phyloP scores from a whole-genome alignment of 2,329 filamentous ascomycete species.

The Fusarium goolgardi region DNA sequence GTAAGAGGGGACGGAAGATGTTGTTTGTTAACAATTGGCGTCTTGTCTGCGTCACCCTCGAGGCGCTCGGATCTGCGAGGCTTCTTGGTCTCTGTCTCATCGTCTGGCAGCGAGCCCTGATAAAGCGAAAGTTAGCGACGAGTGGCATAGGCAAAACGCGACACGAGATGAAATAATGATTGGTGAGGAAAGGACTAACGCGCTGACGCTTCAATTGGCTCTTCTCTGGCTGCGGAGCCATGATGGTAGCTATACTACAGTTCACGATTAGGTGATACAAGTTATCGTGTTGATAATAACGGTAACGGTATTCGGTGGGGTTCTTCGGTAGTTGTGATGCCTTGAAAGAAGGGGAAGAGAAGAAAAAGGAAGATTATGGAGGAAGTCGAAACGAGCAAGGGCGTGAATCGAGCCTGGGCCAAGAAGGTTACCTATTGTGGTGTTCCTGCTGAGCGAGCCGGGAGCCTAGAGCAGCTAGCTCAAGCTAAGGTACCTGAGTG shows the following conservation, averaged over 20 bases:
- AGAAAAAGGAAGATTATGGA: slow-evolving; percentile 25
- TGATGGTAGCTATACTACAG: slow-evolving; percentile 50
- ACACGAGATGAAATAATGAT: slow-evolving; percentile 19
- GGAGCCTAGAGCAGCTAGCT: slow-evolving; percentile 40
- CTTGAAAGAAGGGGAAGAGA: slow-evolving; percentile 25
- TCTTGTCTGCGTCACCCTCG: slow-evolving; percentile 67
- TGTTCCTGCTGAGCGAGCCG: slow-evolving; percentile 41
- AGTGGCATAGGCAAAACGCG: slow-evolving; percentile 14
- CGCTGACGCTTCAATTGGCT: slow-evolving; percentile 86
- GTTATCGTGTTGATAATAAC: slow-evolving; percentile 5
- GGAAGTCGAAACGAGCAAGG: slow-evolving; percentile 32
- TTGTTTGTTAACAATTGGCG: slow-evolving; percentile 70
- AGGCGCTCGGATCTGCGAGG: slow-evolving; percentile 81
- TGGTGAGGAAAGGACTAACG: slow-evolving; percentile 63
- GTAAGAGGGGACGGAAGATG: slow-evolving; percentile 87
- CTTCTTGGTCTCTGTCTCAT: slow-evolving; percentile 80
- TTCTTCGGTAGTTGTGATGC: slow-evolving; percentile 38
- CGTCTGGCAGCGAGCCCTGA: slow-evolving; percentile 74
- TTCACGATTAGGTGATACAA: slow-evolving; percentile 26
- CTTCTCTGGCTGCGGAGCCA: slow-evolving; percentile 75
- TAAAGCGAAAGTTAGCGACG: slow-evolving; percentile 41
- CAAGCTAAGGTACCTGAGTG: slow-evolving; percentile 33
- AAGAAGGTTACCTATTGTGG: slow-evolving; percentile 42
- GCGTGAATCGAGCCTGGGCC: slow-evolving; percentile 45
- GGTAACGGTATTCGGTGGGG: slow-evolving; percentile 23